Evolutionary conservation across 2,329 filamentous ascomycete genomes (phyloP).

Genomic region (Penicillium sp.): DNA sequence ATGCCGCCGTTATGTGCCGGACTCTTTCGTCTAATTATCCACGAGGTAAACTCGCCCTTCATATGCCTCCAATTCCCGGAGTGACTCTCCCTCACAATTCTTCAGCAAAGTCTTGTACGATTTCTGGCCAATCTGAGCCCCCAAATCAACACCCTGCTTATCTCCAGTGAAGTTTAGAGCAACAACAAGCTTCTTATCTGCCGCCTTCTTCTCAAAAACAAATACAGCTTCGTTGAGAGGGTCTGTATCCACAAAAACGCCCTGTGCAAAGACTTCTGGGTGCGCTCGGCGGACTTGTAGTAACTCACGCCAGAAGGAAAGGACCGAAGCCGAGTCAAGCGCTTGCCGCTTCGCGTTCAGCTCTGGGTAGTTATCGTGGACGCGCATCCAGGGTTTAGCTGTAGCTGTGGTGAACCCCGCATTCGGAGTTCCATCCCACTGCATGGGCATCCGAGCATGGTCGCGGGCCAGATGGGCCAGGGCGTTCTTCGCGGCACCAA

Average conservation of each 20-base stretch:
- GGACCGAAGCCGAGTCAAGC: constrained; percentile 48
- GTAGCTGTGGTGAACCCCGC: constrained; percentile 62
- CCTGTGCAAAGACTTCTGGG: constrained; percentile 63
- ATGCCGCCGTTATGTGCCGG: background rate
- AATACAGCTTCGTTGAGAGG: constrained; percentile 50
- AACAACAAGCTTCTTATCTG: constrained; percentile 37
- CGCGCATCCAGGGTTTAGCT: constrained; percentile 62
- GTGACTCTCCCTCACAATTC: constrained; percentile 11
- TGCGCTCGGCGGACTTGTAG: constrained; percentile 59
- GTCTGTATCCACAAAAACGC: constrained; percentile 58
- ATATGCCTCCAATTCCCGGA: constrained; percentile 11
- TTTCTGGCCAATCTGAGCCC: background rate
- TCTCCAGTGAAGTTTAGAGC: constrained; percentile 52
- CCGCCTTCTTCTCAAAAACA: constrained; percentile 47
- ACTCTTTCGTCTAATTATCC: background rate
- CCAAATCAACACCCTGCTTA: constrained; percentile 33
- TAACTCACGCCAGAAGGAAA: constrained; percentile 62
- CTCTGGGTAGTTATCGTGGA: constrained; percentile 52
- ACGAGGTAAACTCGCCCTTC: constrained; percentile 16
- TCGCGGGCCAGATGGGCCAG: constrained; percentile 61
- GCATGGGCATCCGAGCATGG: constrained; percentile 68
- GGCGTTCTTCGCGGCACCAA: constrained; percentile 50
- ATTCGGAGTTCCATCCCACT: constrained; percentile 60
- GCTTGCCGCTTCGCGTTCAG: constrained; percentile 55
- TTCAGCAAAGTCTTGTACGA: constrained; percentile 3